Evolutionary conservation across 768 basidiomycete genomes (phyloP).

Genomic region (Leccinum fibrillosum): DNA sequence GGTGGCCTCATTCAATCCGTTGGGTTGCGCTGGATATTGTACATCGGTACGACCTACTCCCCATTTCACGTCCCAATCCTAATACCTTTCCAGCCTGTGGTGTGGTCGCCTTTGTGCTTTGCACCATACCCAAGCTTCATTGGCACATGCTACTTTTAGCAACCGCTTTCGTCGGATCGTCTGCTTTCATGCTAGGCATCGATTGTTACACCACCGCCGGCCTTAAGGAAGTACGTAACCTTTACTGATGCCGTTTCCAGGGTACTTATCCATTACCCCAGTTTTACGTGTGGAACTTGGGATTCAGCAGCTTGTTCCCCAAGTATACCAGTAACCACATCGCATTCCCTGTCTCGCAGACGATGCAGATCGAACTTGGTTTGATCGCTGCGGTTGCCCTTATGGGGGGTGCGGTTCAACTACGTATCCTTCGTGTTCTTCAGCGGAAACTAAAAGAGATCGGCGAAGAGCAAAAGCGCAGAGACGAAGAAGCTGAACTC

Average conservation of each 20-base stretch:
- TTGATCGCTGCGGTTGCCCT: conserved; percentile 79
- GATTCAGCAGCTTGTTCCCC: conserved; percentile 77
- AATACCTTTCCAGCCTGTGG: conserved; percentile 49
- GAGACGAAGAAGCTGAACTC: conserved; percentile 73
- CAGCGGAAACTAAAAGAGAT: conserved; percentile 79
- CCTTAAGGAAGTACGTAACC: conserved; percentile 75
- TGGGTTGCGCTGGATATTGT: conserved; percentile 86
- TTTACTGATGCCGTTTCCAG: not conserved
- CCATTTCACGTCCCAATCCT: conserved; percentile 13
- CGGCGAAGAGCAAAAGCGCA: conserved; percentile 64
- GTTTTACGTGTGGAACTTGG: conserved; percentile 97
- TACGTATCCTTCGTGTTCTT: conserved; percentile 79
- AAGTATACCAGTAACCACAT: conserved; percentile 67
- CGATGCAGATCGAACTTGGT: conserved; percentile 92
- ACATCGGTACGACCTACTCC: conserved; percentile 57
- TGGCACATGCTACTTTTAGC: conserved; percentile 83
- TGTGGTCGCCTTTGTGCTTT: conserved; percentile 76
- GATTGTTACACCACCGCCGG: conserved; percentile 92
- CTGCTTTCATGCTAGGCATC: conserved; percentile 87
- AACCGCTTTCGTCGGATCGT: conserved; percentile 87
- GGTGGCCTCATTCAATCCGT: conserved; percentile 78
- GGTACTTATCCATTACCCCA: conserved; percentile 31
- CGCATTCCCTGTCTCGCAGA: conserved; percentile 79
- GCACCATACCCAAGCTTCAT: conserved; percentile 83
- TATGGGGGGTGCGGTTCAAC: conserved; percentile 87